Base-by-base conservation (phyloP, 345 rosid genomes). In the Crucihimalaya himalaica region DNA sequence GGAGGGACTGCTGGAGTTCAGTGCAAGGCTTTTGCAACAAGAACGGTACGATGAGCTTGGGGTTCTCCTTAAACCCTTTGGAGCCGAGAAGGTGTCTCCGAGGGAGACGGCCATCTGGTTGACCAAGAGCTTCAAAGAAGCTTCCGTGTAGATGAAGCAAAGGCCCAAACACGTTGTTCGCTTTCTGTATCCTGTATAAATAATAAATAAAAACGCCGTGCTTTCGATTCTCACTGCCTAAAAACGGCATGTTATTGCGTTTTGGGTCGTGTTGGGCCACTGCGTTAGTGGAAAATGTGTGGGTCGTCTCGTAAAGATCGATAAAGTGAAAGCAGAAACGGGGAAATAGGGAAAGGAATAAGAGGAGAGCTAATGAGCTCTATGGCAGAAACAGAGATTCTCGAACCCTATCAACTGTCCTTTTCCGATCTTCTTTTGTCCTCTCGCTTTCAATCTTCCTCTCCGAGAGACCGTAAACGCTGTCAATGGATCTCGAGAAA, bases 21-120 rank as follows among this genome's bases (percentile, higher is more conserved):
- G 97, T 34, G 97, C 99, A 10, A 79, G 89, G 78, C 84, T 95
- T 5, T 67, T 95, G 76, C 84, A 85, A 66, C 88, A 92, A 29
- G 83, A 85, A 72, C 85, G 92, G 74, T 90, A 85, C 40, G 97
- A 87, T 0, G 97, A 95, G 83, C 97, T 94, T 1, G 89, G 87
- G 4, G 97, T 94, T 72, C 68, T 94, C 35, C 83, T 95, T 50
- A 92, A 87, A 82, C 99, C 99, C 37, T 95, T 95, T 52, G 99
- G 99, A 15, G 89, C 92, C 0, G 97, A 91, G 82, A 94, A 88
- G 71, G 97, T 88, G 53, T 94, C 99, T 11, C 86, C 99, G 0
- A 84, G 97, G 71, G 97, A 94, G 75, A 94, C 99, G 27, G 99
- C 99, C 9, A 94, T 94, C 58, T 94, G 97, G 99, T 56, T 95